Conservation (phyloP, 352 stramenopile species). For the Pythium apleroticum region DNA sequence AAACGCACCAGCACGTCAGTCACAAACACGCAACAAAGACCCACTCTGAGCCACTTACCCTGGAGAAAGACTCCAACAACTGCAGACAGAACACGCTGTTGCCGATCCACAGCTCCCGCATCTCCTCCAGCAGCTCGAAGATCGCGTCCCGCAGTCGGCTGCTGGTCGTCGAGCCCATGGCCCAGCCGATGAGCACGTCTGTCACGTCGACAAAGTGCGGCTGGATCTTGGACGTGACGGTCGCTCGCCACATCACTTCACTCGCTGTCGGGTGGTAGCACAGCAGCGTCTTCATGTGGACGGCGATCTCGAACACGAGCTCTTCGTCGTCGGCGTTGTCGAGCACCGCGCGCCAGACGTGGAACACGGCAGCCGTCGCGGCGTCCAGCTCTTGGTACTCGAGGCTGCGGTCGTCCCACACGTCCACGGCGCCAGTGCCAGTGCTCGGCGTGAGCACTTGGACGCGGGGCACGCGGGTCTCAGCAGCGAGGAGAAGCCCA, state of each 20-base stretch:
- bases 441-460: not conserved
- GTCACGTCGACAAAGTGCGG: slow-evolving; percentile 36
- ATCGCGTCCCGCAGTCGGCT: slow-evolving; percentile 27
- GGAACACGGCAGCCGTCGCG: slow-evolving; percentile 17
- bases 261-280: slow-evolving; percentile 16
- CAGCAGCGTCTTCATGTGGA: slow-evolving; percentile 21
- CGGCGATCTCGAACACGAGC: slow-evolving; percentile 24
- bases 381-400: slow-evolving; percentile 30
- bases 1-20: slow-evolving; percentile 10
- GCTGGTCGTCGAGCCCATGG: slow-evolving; percentile 26
- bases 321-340: slow-evolving; percentile 27
- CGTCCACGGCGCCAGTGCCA: not conserved
- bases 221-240: slow-evolving; percentile 28
- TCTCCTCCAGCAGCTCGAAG: slow-evolving; percentile 29
- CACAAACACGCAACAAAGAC: not conserved
- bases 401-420: slow-evolving; percentile 24
- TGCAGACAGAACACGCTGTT: slow-evolving; percentile 39
- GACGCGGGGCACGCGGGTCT: slow-evolving; percentile 23
- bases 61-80: slow-evolving; percentile 29
- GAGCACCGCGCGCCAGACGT: slow-evolving; percentile 28
- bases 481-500: slow-evolving; percentile 24
- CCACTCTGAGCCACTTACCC: slow-evolving; percentile 17
- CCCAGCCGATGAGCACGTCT: slow-evolving; percentile 36
- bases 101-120: slow-evolving; percentile 31
- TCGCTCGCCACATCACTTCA: slow-evolving; percentile 15